Percentiles rank a stretch among this genome's conserved stretches.
These are phyloP conservation scores for Penicillium desertorum DNA, from an alignment of 495 filamentous ascomycete genomes.

Conservation along the genomic window DNA sequence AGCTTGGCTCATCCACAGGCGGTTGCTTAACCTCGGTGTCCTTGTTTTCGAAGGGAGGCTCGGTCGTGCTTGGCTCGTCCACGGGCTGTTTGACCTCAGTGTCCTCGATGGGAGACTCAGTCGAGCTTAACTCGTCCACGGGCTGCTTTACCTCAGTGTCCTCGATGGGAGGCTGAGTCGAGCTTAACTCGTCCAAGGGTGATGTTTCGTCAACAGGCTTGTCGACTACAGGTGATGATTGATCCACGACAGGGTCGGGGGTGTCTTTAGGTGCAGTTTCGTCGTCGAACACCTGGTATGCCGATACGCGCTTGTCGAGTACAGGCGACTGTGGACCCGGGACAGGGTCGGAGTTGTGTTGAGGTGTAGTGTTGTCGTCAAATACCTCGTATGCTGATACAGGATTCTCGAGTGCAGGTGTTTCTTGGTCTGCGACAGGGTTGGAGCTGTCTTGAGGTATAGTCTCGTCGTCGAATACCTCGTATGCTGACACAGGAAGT, in stretches of 20 bases:
- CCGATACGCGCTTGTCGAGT: not conserved
- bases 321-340: not conserved
- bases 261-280: not conserved
- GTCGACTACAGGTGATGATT: slow-evolving; percentile 26
- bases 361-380: slow-evolving; percentile 1
- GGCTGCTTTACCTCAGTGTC: slow-evolving; percentile 15
- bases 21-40: slow-evolving; percentile 11
- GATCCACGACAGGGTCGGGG: slow-evolving; percentile 6
- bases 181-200: slow-evolving; percentile 9
- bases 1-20: too few relatives aligned
- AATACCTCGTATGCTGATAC: slow-evolving; percentile 9
- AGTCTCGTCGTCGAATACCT: slow-evolving; percentile 7
- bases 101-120: slow-evolving; percentile 1
- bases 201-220: slow-evolving; percentile 9
- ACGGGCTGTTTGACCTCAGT: too few relatives aligned
- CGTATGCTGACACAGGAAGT: slow-evolving; percentile 13
- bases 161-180: slow-evolving; percentile 3
- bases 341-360: not conserved
- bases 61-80: slow-evolving; percentile 5
- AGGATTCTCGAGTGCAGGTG: not conserved
- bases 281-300: slow-evolving; percentile 1
- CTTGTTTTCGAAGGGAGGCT: not conserved
- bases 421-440: not conserved
- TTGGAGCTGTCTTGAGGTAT: not conserved
- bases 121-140: not conserved